Evolutionary conservation across 2,329 filamentous ascomycete genomes (phyloP).

Genomic region (Xylariaceae sp.): DNA sequence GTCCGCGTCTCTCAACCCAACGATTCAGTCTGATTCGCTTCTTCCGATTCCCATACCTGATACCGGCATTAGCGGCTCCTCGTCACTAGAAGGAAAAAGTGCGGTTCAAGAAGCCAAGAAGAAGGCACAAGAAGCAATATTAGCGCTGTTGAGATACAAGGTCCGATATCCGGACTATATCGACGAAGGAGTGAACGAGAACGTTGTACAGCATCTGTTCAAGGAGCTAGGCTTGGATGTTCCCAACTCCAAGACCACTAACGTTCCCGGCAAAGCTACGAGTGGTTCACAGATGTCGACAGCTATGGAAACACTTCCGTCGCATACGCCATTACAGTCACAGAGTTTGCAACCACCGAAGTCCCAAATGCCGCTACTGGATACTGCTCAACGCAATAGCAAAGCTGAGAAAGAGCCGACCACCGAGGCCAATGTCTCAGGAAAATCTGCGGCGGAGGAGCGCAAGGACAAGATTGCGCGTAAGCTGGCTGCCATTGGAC

Average conservation of each 20-base stretch:
- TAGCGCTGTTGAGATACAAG: slow-evolving; percentile 59
- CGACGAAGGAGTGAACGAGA: slow-evolving; percentile 63
- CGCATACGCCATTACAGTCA: slow-evolving; percentile 9
- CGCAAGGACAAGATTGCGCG: slow-evolving; percentile 34
- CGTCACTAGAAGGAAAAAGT: slow-evolving; percentile 42
- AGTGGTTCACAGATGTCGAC: slow-evolving; percentile 5
- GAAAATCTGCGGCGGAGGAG: slow-evolving; percentile 32
- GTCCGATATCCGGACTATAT: slow-evolving; percentile 70
- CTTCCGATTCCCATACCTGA: not conserved
- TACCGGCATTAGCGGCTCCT: not conserved
- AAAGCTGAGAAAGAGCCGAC: slow-evolving; percentile 7
- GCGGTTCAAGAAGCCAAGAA: slow-evolving; percentile 60
- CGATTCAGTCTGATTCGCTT: not conserved
- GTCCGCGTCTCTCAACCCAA: not conserved
- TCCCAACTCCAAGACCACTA: slow-evolving; percentile 26
- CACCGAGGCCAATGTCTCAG: slow-evolving; percentile 17
- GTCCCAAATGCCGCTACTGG: slow-evolving; percentile 6
- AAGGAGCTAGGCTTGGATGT: slow-evolving; percentile 59
- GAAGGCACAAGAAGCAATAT: slow-evolving; percentile 61
- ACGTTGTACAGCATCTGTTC: slow-evolving; percentile 60
- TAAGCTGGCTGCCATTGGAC: slow-evolving; percentile 32
- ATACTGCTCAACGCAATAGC: not conserved
- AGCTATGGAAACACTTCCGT: not conserved
- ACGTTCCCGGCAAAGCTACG: slow-evolving; percentile 5
- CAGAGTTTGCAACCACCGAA: slow-evolving; percentile 5